A percentile compares a stretch with the other conserved stretches of the same genome.
These are phyloP conservation scores for Metschnikowia dekortorum DNA, from an alignment of 805 yeast genomes.

Conservation along the genomic window DNA sequence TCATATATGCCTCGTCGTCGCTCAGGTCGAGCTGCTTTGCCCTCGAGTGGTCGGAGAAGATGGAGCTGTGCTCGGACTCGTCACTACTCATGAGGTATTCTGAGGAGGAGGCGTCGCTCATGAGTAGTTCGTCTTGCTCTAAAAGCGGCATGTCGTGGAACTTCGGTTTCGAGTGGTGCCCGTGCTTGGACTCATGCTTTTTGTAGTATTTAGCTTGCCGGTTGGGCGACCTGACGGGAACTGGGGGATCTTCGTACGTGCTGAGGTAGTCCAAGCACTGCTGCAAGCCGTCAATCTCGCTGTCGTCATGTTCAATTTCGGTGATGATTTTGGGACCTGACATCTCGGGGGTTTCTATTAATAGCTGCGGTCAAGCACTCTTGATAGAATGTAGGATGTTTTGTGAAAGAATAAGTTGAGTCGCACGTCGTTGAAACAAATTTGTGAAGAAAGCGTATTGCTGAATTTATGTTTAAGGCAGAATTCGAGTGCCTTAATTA, in stretches of 20 bases:
- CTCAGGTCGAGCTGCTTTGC: background rate
- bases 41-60: slow-evolving; percentile 7
- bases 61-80: slow-evolving; percentile 10
- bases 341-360: background rate
- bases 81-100: slow-evolving; percentile 9
- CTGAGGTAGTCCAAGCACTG: slow-evolving; percentile 7
- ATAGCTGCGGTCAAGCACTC: background rate
- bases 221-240: slow-evolving; percentile 13
- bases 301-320: background rate
- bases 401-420: background rate
- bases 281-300: slow-evolving; percentile 2
- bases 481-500: background rate
- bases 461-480: background rate
- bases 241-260: slow-evolving; percentile 4
- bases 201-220: slow-evolving; percentile 4
- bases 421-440: background rate
- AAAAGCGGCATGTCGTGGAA: background rate
- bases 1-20: slow-evolving; percentile 16
- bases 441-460: background rate
- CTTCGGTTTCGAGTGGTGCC: background rate
- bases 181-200: background rate
- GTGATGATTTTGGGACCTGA: background rate
- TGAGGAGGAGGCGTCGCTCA: slow-evolving; percentile 6
- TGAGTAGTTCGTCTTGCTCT: background rate
- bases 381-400: background rate